phyloP scores from a whole-genome alignment of 805 yeast species.

The Kodamaea kakaduensis region DNA sequence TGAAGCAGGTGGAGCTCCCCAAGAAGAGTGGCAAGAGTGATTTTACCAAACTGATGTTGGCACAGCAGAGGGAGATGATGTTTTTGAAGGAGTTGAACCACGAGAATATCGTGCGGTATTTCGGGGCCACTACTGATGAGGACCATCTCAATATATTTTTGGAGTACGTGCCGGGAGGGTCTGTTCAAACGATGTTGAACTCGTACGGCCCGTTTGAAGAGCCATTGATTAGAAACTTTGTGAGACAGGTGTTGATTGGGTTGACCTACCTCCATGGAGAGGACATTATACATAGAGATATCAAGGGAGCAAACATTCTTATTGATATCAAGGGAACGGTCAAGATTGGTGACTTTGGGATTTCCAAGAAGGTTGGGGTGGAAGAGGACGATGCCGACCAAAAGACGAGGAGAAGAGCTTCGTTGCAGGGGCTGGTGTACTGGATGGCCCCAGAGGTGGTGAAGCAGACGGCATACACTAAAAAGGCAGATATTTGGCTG shows the following conservation, averaged over 20 bases:
- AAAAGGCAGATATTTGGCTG: conserved; percentile 96
- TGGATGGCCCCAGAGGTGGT: conserved; percentile 99
- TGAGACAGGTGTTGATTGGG: conserved; percentile 73
- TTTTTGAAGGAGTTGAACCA: conserved; percentile 77
- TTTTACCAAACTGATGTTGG: conserved; percentile 52
- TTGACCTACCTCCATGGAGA: conserved; percentile 68
- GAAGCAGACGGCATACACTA: conserved; percentile 84
- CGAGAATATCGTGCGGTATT: conserved; percentile 86
- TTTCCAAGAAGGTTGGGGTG: conserved; percentile 45
- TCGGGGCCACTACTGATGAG: conserved; percentile 80
- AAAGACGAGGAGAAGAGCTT: conserved; percentile 56
- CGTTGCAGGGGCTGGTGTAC: conserved; percentile 87
- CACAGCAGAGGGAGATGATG: conserved; percentile 80
- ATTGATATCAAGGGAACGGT: conserved; percentile 78
- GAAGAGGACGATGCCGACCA: conserved; percentile 20
- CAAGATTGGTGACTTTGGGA: conserved; percentile 84
- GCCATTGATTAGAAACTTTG: conserved; percentile 65
- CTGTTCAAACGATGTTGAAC: conserved; percentile 59
- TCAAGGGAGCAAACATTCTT: conserved; percentile 82
- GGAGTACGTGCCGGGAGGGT: conserved; percentile 42
- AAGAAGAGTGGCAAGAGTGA: conserved; percentile 32
- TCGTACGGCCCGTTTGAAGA: conserved; percentile 82
- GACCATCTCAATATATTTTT: conserved; percentile 70
- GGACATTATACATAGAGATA: conserved; percentile 79
- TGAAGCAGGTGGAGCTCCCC: conserved; percentile 82